Conservation (phyloP, 352 stramenopile species). For the Globisporangium canariense region DNA sequence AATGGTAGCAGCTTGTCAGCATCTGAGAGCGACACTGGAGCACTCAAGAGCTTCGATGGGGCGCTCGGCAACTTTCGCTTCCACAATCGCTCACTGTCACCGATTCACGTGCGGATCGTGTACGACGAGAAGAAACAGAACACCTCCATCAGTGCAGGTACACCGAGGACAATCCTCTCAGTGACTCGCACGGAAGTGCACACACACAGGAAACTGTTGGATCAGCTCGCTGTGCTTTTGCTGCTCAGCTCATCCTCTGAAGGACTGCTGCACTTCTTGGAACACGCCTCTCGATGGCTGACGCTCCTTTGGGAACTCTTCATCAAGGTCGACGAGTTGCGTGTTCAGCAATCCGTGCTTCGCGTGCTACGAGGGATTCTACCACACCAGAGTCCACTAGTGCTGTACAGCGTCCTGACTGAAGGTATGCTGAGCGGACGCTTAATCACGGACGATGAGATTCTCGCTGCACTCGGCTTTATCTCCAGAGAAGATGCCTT, state of each 20-base stretch:
- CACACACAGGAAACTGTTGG: conserved; percentile 13
- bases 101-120: conserved; percentile 91
- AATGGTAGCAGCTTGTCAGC: neutral
- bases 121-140: conserved; percentile 71
- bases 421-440: neutral
- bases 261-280: conserved; percentile 34
- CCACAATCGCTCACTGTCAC: conserved; percentile 86
- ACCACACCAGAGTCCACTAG: conserved; percentile 26
- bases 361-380: conserved; percentile 51
- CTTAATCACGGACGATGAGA: neutral
- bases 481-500: conserved; percentile 26
- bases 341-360: conserved; percentile 65
- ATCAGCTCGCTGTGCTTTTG: conserved; percentile 40
- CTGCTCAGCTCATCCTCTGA: conserved; percentile 50
- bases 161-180: neutral
- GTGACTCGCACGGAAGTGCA: neutral
- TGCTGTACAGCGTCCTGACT: conserved; percentile 21
- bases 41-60: conserved; percentile 70
- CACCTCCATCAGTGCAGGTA: neutral
- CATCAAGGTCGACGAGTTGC: conserved; percentile 35
- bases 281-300: conserved; percentile 46
- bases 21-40: neutral
- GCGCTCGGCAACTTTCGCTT: conserved; percentile 85
- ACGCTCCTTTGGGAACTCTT: conserved; percentile 46
- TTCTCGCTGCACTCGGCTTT: conserved; percentile 21